Evolutionary conservation across 2,329 filamentous ascomycete species (phyloP), one percentile per base, ranked within the genome.

Genomic region (Hypoxylon sp.): DNA sequence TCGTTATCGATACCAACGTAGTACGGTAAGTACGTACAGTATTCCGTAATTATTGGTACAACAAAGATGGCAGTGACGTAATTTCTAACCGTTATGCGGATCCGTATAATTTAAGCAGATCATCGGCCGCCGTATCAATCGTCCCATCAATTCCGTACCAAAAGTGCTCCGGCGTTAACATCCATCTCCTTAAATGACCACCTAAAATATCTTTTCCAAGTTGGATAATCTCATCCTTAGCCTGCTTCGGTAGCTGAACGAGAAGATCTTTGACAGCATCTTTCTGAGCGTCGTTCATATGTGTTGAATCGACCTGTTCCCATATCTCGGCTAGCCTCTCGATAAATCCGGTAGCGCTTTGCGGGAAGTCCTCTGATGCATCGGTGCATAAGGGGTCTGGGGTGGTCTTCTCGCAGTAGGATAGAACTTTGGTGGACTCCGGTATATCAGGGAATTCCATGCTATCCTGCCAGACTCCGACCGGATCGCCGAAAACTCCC

Each of bases 111-210:
- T 44, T 4, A 11, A 58, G 9, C 13, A 58, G 43, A 12, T 58
- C 55, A 16, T 51, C 40, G 16, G 36, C 51, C 6, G 55, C 55
- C 2, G 40, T 52, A 11, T 42, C 32, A 12, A 57, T 52, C n/a
- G 36, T 61, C 5, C 46, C 59, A 15, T 61, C 56, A 5, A 55
- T 54, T 5, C 59, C 59, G 7, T 62, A 62, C 57, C 59, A 62
- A 31, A 62, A 62, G 9, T 62, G 59, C 30, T 60, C 16, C 21
- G 59, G 57, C 11, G 55, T 60, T 11, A 62, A 23, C 51, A 58
- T 49, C 59, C 59, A 62, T 4, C 59, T 47, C 29, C 48, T 32
- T 11, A 56, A n/a, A 41, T 55, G 53, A 23, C 53, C 53, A 3
- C 47, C 15, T 4, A 32, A 6, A n/a, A 56, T 37, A 27, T 60